Evolutionary conservation across 257 asterid genomes (phyloP), one percentile per base, ranked within the genome.

Genomic region (Scutellaria barbata): DNA sequence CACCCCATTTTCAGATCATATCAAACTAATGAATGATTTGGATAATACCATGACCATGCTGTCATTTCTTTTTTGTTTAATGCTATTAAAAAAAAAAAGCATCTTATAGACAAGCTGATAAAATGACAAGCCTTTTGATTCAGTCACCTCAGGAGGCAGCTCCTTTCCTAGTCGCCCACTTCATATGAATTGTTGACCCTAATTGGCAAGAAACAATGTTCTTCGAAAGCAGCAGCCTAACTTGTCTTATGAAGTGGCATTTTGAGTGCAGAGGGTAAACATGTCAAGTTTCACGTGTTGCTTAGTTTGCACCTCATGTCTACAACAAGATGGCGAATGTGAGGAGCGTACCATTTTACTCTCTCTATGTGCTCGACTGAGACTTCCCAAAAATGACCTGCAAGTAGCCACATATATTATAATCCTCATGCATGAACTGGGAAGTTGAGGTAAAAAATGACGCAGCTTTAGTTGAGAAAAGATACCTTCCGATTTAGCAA

Each of bases 301-400:
- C 59, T 63, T 18, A 46, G 52, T 74, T 69, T 82, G 88, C 99
- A 95, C 37, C 83, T 85, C 35, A 92, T 84, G 62, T 95, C 98
- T 14, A 80, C 87, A 37, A 95, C 99, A 25, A 95, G 89, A 80
- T 95, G 99, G 43, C 98, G 96, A 12, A 89, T 83, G 59, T 78
- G 97, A 5, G 99, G 99, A 30, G 97, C 99, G 39, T 95, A 95
- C 96, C 98, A 89, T 81, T 95, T 95, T 51, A 95, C 99, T 74
- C 96, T 90, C 83, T 92, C 98, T 0, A 88, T 70, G 13, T 92
- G 98, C 17, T 87, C 84, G 3, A 88, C 82, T 0, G 84, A 81
- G 20, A 92, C 92, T 62, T 89, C 87, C 96, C 97, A 95, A 12
- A 8, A 16, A 57, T 66, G 85, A 60, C 97, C 99, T 95, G 93